Conservation (phyloP, 805 yeast species). For the Wickerhamomyces chaumierensis region DNA sequence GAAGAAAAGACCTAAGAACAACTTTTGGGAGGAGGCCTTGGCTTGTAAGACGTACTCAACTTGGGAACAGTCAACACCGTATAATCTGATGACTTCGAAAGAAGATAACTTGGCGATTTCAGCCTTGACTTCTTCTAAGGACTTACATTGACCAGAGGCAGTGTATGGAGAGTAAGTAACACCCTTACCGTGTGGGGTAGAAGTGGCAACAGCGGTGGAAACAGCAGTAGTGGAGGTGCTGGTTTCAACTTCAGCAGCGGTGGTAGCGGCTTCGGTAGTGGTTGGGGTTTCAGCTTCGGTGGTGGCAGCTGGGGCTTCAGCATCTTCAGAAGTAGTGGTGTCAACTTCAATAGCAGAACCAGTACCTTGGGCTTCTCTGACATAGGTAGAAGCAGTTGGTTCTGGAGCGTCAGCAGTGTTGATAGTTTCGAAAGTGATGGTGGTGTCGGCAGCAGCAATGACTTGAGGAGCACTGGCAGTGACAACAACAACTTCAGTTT, state of each 20-base stretch:
- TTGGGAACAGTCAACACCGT: slow-evolving; percentile 82
- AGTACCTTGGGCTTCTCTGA: slow-evolving; percentile 19
- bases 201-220: slow-evolving; percentile 20
- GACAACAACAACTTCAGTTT: slow-evolving; percentile 37
- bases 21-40: slow-evolving; percentile 49
- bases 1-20: slow-evolving; percentile 66
- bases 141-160: slow-evolving; percentile 56
- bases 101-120: slow-evolving; percentile 45
- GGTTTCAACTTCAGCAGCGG: slow-evolving; percentile 11
- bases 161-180: slow-evolving; percentile 76
- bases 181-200: slow-evolving; percentile 45
- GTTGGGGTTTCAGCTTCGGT: slow-evolving; percentile 18
- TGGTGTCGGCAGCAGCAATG: slow-evolving; percentile 20
- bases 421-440: slow-evolving; percentile 16
- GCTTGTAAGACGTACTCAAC: slow-evolving; percentile 63
- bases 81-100: slow-evolving; percentile 58
- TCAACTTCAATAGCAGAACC: slow-evolving; percentile 18
- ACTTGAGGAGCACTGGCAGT: slow-evolving; percentile 30
- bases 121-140: slow-evolving; percentile 41
- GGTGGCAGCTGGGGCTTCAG: slow-evolving; percentile 19
- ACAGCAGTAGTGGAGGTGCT: slow-evolving; percentile 18
- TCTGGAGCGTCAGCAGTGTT: slow-evolving; percentile 18
- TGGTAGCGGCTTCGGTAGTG: slow-evolving; percentile 14
- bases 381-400: slow-evolving; percentile 17
- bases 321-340: slow-evolving; percentile 10